These are phyloP conservation scores for Aspergillus sergii DNA, from an alignment of 2,329 filamentous ascomycete genomes.

Conservation along the genomic window DNA sequence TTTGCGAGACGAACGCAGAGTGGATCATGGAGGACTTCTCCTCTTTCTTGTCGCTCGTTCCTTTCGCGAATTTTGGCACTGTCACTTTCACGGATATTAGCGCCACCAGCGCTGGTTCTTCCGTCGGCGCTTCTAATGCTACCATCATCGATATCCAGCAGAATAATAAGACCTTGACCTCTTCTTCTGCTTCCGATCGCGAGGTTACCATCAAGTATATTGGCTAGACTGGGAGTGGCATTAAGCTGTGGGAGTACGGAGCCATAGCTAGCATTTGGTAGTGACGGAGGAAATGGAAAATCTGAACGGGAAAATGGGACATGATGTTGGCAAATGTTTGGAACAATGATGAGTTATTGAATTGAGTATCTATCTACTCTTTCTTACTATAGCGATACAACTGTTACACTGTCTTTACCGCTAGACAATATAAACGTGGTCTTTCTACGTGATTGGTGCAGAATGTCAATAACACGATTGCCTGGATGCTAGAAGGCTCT, in stretches of 20 bases:
- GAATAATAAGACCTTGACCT: conserved; percentile 38
- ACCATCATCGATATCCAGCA: conserved; percentile 52
- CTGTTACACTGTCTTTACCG: no score
- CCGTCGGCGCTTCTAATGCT: conserved; percentile 39
- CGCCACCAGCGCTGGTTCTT: conserved; percentile 34
- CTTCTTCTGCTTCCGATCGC: conserved; percentile 21
- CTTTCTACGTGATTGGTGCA: no score
- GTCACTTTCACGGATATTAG: conserved; percentile 50
- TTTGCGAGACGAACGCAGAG: conserved; percentile 62
- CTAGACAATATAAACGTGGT: no score
- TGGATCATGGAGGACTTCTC: conserved; percentile 57
- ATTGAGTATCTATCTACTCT: no score
- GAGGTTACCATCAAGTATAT: conserved; percentile 30
- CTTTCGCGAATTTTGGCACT: conserved; percentile 52
- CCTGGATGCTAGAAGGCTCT: no score
- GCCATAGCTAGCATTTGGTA: not conserved
- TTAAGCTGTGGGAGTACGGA: not conserved
- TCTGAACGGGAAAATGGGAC: no score
- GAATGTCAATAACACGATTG: no score
- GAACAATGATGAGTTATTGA: no score
- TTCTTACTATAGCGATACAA: no score
- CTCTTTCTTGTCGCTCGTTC: conserved; percentile 39
- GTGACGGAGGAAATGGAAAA: not conserved
- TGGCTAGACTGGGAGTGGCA: not conserved
- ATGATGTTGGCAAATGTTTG: not conserved